phyloP scores from a whole-genome alignment of 148 eudicot genomes.

The Rhododendron ovatum region DNA sequence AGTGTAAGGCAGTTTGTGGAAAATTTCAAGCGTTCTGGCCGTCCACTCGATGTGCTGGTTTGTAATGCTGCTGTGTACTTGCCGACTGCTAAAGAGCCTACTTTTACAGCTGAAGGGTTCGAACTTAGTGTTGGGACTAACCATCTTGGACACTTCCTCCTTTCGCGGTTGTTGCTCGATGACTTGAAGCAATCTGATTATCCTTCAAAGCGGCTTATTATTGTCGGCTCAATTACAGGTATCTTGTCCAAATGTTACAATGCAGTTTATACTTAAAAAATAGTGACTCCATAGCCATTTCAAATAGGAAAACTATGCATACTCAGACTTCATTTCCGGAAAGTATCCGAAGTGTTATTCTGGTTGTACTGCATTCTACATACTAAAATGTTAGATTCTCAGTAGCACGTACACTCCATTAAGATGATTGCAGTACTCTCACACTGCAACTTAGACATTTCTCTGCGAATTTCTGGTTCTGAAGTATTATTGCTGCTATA shows the following conservation, averaged over 20 bases:
- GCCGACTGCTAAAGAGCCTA: conserved; percentile 73
- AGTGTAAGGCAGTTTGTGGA: conserved; percentile 80
- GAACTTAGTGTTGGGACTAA: conserved; percentile 88
- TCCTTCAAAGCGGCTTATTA: conserved; percentile 64
- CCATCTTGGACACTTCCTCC: conserved; percentile 84
- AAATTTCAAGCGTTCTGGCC: conserved; percentile 51
- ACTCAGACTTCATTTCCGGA: neutral
- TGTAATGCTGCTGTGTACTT: conserved; percentile 68
- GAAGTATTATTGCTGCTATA: neutral
- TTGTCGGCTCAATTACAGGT: conserved; percentile 96
- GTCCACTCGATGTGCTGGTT: conserved; percentile 71
- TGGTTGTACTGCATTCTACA: neutral
- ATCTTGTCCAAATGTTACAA: neutral
- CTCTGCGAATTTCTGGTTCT: neutral
- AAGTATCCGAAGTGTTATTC: neutral
- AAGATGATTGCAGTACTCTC: neutral
- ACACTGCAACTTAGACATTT: neutral
- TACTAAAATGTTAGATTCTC: neutral
- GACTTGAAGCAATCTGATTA: conserved; percentile 73
- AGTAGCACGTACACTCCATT: neutral
- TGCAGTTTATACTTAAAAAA: neutral
- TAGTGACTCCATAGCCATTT: too few relatives aligned
- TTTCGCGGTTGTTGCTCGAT: conserved; percentile 60
- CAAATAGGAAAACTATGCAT: neutral
- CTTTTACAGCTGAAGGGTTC: conserved; percentile 78